A percentile compares a stretch with the other conserved stretches of the same genome.
Conservation (phyloP, 768 basidiomycete genomes). For the Mrakia gelida region DNA sequence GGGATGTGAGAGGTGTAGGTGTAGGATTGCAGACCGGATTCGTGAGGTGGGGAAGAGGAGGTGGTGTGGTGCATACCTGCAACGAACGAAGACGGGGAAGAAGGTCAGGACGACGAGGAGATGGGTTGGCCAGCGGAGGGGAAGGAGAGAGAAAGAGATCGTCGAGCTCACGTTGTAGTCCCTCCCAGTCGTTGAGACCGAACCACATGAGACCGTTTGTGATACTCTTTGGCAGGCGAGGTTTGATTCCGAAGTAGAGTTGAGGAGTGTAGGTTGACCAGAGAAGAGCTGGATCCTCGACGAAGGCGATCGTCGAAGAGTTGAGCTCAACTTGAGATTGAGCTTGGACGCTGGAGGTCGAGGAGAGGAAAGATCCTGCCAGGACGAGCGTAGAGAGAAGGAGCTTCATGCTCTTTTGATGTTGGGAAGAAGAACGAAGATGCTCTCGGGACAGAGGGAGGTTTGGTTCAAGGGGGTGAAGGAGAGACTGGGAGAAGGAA, state of each 20-base stretch:
- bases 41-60: conserved; percentile 85
- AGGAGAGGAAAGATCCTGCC: neutral
- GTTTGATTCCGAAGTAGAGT: conserved; percentile 89
- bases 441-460: neutral
- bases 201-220: conserved; percentile 94
- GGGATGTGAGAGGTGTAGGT: conserved; percentile 85
- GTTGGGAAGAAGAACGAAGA: neutral
- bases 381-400: neutral
- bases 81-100: neutral
- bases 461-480: neutral
- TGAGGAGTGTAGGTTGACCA: conserved; percentile 89
- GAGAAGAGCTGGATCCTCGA: conserved; percentile 46
- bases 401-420: neutral
- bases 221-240: conserved; percentile 78
- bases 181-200: conserved; percentile 76
- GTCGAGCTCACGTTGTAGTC: conserved; percentile 47
- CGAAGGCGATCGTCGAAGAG: neutral
- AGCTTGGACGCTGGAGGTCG: neutral
- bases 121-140: neutral
- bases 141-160: conserved; percentile 13
- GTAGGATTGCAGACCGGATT: conserved; percentile 72
- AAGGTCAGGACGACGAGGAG: conserved; percentile 47
- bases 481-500: neutral
- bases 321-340: neutral
- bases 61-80: conserved; percentile 40